phyloP scores from a whole-genome alignment of 2,329 filamentous ascomycete species.

The Coniochaeta pulveracea region DNA sequence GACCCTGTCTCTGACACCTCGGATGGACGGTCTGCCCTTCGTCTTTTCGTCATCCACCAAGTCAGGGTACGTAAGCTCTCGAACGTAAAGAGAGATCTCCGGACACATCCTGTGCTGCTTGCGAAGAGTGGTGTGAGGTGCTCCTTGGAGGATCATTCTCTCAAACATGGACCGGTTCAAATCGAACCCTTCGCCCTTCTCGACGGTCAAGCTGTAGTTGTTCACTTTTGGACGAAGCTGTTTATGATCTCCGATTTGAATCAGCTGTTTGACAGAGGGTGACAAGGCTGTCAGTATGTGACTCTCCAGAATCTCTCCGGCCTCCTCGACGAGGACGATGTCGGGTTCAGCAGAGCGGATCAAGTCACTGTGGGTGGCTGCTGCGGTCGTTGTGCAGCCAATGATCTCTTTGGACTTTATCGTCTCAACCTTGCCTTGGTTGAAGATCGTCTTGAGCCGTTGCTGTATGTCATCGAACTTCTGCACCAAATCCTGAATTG shows the following conservation, averaged over 20 bases:
- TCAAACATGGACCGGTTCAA: conserved; percentile 61
- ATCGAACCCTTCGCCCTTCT: conserved; percentile 54
- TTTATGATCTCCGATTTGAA: conserved; percentile 64
- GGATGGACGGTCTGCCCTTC: conserved; percentile 28
- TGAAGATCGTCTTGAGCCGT: conserved; percentile 29
- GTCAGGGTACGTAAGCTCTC: conserved; percentile 48
- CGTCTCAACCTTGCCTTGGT: conserved; percentile 26
- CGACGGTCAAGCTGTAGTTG: conserved; percentile 48
- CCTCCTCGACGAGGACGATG: conserved; percentile 59
- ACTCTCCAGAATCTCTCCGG: conserved; percentile 60
- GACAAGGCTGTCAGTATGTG: conserved; percentile 53
- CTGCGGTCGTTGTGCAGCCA: conserved; percentile 60
- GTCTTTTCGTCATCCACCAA: conserved; percentile 45
- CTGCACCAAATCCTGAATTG: conserved; percentile 24
- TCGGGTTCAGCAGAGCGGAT: conserved; percentile 44
- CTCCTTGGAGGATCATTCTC: conserved; percentile 45
- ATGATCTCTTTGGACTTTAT: conserved; percentile 50
- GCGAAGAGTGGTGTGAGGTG: conserved; percentile 39
- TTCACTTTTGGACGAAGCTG: conserved; percentile 59
- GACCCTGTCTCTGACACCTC: conserved; percentile 47
- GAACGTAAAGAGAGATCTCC: conserved; percentile 50
- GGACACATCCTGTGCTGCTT: conserved; percentile 60
- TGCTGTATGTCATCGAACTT: conserved; percentile 30
- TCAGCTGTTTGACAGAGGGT: conserved; percentile 44
- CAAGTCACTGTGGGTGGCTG: conserved; percentile 47